Conservation (phyloP, 768 basidiomycete genomes). For the Naganishia vaughanmartiniae region DNA sequence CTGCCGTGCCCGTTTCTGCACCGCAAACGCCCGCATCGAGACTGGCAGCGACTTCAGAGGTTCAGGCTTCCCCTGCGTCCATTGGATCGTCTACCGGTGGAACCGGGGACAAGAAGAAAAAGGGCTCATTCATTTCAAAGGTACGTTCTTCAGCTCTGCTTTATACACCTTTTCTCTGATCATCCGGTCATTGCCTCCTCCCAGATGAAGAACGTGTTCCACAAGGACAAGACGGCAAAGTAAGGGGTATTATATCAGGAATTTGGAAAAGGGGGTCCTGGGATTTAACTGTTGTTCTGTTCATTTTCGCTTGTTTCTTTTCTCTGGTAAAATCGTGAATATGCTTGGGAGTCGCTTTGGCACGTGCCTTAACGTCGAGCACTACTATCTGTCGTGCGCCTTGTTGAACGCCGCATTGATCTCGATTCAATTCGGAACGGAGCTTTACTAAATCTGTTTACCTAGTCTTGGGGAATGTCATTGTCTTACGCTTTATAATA, state of each 20-base stretch:
- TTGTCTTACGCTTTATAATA: not conserved
- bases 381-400: too few relatives aligned
- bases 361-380: not conserved
- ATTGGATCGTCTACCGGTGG: conserved; percentile 35
- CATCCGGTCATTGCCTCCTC: not conserved
- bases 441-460: not conserved
- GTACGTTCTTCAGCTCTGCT: conserved; percentile 27
- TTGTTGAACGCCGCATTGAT: not conserved
- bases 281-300: not conserved
- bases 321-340: too few relatives aligned
- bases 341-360: too few relatives aligned
- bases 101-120: conserved; percentile 38
- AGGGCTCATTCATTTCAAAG: conserved; percentile 49
- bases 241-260: not conserved
- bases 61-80: conserved; percentile 33
- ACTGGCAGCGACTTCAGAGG: conserved; percentile 18
- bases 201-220: conserved; percentile 29
- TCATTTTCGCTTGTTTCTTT: not conserved
- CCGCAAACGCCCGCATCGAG: conserved; percentile 24
- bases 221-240: conserved; percentile 29
- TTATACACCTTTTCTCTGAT: not conserved
- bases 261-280: not conserved
- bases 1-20: conserved; percentile 19
- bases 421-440: not conserved
- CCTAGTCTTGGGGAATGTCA: not conserved